A percentile compares a stretch with the other conserved stretches of the same genome.
Conservation (phyloP, 148 eudicot genomes). For the Amaranthus palmeri region DNA sequence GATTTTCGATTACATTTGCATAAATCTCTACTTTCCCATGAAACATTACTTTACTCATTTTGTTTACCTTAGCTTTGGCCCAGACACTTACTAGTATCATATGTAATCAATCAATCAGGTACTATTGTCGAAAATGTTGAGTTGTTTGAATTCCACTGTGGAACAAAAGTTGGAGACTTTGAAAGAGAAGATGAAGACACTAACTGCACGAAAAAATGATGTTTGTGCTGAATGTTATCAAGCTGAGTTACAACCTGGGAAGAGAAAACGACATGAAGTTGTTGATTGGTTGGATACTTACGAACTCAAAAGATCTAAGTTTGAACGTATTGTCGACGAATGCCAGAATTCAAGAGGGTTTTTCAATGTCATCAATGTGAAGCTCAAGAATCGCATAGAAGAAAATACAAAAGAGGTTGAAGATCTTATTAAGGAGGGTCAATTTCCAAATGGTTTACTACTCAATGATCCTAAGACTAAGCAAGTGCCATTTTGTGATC, state of each 20-base stretch:
- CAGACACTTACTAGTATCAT: too few relatives aligned
- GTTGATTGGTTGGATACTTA: neutral
- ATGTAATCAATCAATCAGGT: too few relatives aligned
- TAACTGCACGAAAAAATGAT: slow-evolving; percentile 8
- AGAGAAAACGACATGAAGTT: slow-evolving; percentile 6
- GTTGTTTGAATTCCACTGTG: neutral
- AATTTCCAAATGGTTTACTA: neutral
- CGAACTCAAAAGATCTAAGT: neutral
- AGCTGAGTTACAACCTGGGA: slow-evolving; percentile 16
- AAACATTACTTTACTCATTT: too few relatives aligned
- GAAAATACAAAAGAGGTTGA: neutral
- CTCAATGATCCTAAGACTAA: neutral
- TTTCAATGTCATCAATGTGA: neutral
- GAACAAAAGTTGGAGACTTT: neutral
- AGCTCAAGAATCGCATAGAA: too few relatives aligned
- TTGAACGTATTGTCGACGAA: neutral
- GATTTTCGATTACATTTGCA: too few relatives aligned
- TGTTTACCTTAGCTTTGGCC: too few relatives aligned
- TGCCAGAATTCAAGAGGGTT: neutral
- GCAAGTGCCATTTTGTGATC: neutral
- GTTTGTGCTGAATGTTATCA: neutral
- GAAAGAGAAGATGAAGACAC: neutral
- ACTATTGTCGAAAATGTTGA: too few relatives aligned
- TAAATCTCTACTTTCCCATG: too few relatives aligned
- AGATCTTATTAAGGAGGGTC: neutral